These are phyloP conservation scores for Colletotrichum eremochloae DNA, from an alignment of 2,329 filamentous ascomycete species.

Conservation along the genomic window DNA sequence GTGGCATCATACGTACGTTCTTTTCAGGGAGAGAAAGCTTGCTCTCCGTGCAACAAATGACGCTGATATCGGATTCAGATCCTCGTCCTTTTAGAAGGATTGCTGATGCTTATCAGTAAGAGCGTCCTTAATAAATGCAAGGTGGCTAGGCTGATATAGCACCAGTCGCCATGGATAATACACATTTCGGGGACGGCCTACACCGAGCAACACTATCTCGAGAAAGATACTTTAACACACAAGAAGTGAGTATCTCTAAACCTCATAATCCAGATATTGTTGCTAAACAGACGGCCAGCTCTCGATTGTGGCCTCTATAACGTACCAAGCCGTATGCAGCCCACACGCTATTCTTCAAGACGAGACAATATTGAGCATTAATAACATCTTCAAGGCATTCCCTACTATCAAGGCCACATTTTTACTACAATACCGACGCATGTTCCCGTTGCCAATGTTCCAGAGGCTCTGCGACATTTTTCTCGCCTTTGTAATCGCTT, in stretches of 20 bases:
- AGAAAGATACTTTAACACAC: constrained; percentile 18
- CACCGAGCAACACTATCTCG: constrained; percentile 12
- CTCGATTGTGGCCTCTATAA: background rate
- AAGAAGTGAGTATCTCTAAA: background rate
- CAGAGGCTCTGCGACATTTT: constrained; percentile 45
- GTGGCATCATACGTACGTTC: constrained; percentile 21
- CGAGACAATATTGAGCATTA: background rate
- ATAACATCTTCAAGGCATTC: constrained; percentile 23
- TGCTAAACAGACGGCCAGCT: background rate
- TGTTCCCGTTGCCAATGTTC: constrained; percentile 49
- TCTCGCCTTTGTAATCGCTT: constrained; percentile 46
- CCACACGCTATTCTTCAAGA: background rate
- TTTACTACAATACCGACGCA: constrained; percentile 54
- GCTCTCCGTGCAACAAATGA: background rate
- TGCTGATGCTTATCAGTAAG: constrained; percentile 35
- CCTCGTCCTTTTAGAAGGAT: constrained; percentile 5
- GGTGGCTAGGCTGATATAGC: background rate
- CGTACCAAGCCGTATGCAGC: constrained; percentile 27
- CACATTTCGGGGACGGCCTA: constrained; percentile 25
- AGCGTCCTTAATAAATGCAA: too few species aligned
- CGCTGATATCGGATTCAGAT: background rate
- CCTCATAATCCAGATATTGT: too few species aligned
- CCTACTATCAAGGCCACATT: constrained; percentile 51
- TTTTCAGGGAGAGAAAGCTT: rapidly evolving
- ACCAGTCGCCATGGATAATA: constrained; percentile 14